Base-by-base conservation (phyloP, 495 filamentous ascomycete genomes). In the Glarea lozoyensis region DNA sequence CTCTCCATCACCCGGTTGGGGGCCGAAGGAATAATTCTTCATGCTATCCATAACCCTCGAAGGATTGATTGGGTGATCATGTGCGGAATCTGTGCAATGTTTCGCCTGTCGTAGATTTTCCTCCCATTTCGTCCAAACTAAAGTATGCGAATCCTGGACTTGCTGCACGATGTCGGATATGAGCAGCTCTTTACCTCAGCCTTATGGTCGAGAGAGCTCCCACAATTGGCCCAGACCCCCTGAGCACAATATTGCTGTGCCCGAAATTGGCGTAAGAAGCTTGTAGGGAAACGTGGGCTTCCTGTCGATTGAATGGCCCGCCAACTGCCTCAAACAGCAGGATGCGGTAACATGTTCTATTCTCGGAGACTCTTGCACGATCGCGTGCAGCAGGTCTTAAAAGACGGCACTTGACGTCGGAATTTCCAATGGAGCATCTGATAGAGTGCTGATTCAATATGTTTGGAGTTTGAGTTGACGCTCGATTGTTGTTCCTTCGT, bases 131-230 rank as follows among this genome's bases (percentile, higher is more conserved):
- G n/a, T n/a, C n/a, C n/a, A n/a, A n/a, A n/a, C n/a, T n/a, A n/a
- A n/a, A n/a, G n/a, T n/a, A n/a, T n/a, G n/a, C n/a, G n/a, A n/a
- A n/a, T n/a, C n/a, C n/a, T n/a, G n/a, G n/a, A n/a, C n/a, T n/a
- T n/a, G n/a, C 13, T 51, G 48, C 42, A 51, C 13, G 34, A 17
- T 42, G 27, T 51, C 48, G 48, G 48, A 51, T 38, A 51, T 44
- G 42, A 46, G 17, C n/a, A n/a, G 45, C 29, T 10, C 32, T 20
- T 39, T 17, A 42, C 32, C 35, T 43, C 43, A 46, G 43, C 48
- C 43, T 46, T 51, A 46, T 51, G 39, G 27, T 31, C 20, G 37
- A 42, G 42, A 45, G 36, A 25, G 21, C 36, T 6, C 7, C 18
- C 19, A 13, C 23, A 18, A 50, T 45, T 50, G 42, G 42, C 19